phyloP scores from a whole-genome alignment of 2,329 filamentous ascomycete genomes.

The Aspergillus unguis region DNA sequence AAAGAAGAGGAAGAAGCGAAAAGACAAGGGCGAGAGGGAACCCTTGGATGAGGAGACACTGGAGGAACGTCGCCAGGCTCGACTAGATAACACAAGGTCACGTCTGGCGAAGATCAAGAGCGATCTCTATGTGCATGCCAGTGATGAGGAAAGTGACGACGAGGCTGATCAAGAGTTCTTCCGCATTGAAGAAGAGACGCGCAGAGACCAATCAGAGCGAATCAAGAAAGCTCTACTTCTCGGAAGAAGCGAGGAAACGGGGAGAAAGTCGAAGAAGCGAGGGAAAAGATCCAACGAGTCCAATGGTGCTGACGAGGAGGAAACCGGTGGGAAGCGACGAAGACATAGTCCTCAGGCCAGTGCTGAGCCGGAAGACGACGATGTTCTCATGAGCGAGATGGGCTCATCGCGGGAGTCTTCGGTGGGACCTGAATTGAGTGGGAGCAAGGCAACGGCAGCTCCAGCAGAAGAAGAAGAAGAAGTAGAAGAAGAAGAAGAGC shows the following conservation, averaged over 20 bases:
- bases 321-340: conserved; percentile 27
- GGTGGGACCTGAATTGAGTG: not conserved
- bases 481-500: conserved; percentile 34
- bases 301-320: conserved; percentile 20
- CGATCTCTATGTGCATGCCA: conserved; percentile 72
- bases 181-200: conserved; percentile 65
- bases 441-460: conserved; percentile 17
- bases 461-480: conserved; percentile 32
- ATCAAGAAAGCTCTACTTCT: conserved; percentile 50
- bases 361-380: conserved; percentile 25
- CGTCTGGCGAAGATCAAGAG: conserved; percentile 80
- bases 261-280: conserved; percentile 23
- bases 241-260: conserved; percentile 30
- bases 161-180: conserved; percentile 75
- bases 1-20: conserved; percentile 55
- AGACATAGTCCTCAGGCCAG: conserved; percentile 20
- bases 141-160: conserved; percentile 84
- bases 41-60: conserved; percentile 62
- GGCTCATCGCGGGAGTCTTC: conserved; percentile 20
- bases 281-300: conserved; percentile 32
- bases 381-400: conserved; percentile 30
- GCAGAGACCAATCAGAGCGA: conserved; percentile 53
- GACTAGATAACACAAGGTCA: conserved; percentile 68
- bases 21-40: conserved; percentile 45
- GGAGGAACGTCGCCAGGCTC: conserved; percentile 58